Evolutionary conservation across 306 rosid genomes (phyloP).

Genomic region (Oxytropis ochrocephala): DNA sequence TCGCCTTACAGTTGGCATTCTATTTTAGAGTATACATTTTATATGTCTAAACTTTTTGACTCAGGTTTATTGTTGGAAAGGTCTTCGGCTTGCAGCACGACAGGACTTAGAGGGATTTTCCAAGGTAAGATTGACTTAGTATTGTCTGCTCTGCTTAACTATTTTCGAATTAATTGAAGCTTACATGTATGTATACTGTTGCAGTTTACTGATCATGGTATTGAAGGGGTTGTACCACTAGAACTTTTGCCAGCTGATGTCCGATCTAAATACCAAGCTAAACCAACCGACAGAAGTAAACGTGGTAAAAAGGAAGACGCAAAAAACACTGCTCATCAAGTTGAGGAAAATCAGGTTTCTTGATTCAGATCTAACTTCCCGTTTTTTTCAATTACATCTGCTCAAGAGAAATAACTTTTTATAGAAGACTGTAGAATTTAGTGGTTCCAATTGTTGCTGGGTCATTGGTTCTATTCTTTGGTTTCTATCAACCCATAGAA

Average conservation of each 20-base stretch:
- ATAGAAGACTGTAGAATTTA: conserved; percentile 2
- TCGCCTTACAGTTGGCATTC: not conserved
- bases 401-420: not conserved
- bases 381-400: not conserved
- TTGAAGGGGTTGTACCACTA: conserved; percentile 90
- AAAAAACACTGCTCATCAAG: conserved; percentile 54
- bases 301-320: conserved; percentile 83
- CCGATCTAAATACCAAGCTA: conserved; percentile 76
- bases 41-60: conserved; percentile 9
- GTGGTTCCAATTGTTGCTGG: not conserved
- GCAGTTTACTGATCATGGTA: conserved; percentile 88
- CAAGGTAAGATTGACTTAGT: conserved; percentile 38
- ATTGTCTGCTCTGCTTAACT: not conserved
- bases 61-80: conserved; percentile 99
- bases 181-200: not conserved
- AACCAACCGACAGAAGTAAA: conserved; percentile 74
- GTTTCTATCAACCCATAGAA: not conserved
- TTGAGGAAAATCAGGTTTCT: conserved; percentile 81
- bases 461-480: not conserved
- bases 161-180: not conserved
- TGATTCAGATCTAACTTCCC: conserved; percentile 16
- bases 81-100: conserved; percentile 88
- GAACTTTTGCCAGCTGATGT: conserved; percentile 84
- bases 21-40: not conserved
- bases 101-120: conserved; percentile 99